A percentile compares a stretch with the other conserved stretches of the same genome.
Evolutionary conservation across 1,139 yeast genomes (phyloP).

Genomic region (Yamadazyma atlantica): DNA sequence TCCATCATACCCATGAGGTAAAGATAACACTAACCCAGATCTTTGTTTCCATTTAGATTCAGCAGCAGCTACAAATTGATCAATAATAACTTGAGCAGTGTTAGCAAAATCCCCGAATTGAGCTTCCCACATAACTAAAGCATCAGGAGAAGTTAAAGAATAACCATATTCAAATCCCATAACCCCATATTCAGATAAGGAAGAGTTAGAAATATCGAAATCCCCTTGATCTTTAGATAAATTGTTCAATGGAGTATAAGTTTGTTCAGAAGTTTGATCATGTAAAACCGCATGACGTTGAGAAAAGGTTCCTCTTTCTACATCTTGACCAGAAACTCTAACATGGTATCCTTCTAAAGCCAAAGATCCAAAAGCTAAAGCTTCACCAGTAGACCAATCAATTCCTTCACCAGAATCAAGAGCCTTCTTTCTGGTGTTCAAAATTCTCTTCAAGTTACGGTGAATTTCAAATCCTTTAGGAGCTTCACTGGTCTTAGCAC

Average conservation of each 20-base stretch:
- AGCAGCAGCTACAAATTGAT: slow-evolving; percentile 95
- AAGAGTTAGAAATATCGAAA: slow-evolving; percentile 90
- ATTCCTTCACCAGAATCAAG: slow-evolving; percentile 89
- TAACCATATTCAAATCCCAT: slow-evolving; percentile 99
- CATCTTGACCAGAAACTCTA: slow-evolving; percentile 98
- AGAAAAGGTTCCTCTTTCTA: slow-evolving; percentile 99
- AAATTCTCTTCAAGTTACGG: slow-evolving; percentile 93
- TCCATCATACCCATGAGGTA: slow-evolving; percentile 99
- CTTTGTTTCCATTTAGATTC: slow-evolving; percentile 99
- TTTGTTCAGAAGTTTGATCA: slow-evolving; percentile 84
- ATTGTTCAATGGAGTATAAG: slow-evolving; percentile 82
- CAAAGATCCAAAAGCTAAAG: slow-evolving; percentile 92
- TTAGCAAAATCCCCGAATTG: slow-evolving; percentile 99
- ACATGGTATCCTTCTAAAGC: slow-evolving; percentile 93
- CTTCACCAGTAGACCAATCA: slow-evolving; percentile 99
- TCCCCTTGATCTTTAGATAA: slow-evolving; percentile 81
- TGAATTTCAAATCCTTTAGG: slow-evolving; percentile 91
- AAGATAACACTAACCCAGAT: slow-evolving; percentile 89
- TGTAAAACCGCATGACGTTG: slow-evolving; percentile 99
- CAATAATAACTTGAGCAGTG: slow-evolving; percentile 97
- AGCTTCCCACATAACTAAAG: slow-evolving; percentile 98
- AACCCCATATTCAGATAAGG: slow-evolving; percentile 97
- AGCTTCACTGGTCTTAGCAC: slow-evolving; percentile 74
- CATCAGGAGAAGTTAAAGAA: slow-evolving; percentile 93
- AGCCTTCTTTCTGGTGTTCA: slow-evolving; percentile 82